A percentile compares a stretch with the other conserved stretches of the same genome.
phyloP scores from a whole-genome alignment of 1,284 basidiomycete genomes.

The Coniophora puteana region DNA sequence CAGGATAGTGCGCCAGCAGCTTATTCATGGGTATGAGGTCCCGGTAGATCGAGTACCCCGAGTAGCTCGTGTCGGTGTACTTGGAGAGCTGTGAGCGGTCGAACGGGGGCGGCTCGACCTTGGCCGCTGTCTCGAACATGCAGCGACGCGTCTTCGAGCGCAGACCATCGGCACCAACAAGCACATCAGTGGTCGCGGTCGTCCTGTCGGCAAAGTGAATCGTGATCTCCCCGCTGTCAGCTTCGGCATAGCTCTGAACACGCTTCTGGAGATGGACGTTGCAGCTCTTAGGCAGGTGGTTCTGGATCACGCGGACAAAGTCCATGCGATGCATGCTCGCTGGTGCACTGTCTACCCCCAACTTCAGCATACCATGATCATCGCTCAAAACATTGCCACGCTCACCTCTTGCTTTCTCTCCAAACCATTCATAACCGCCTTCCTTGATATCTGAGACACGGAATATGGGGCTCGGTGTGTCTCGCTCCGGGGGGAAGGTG shows the following conservation, averaged over 20 bases:
- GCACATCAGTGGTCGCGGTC: conserved; percentile 27
- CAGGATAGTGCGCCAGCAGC: conserved; percentile 21
- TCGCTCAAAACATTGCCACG: neutral
- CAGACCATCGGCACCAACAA: conserved; percentile 29
- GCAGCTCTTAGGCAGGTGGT: conserved; percentile 24
- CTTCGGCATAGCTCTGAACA: conserved; percentile 21
- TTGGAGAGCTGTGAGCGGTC: neutral
- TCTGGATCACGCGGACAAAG: conserved; percentile 26
- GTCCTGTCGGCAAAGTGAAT: conserved; percentile 31
- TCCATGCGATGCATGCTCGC: conserved; percentile 30
- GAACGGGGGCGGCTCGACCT: neutral
- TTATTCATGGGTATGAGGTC: conserved; percentile 12
- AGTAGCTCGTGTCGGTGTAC: conserved; percentile 9
- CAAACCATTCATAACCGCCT: conserved; percentile 23
- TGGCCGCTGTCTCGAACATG: conserved; percentile 16
- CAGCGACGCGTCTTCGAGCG: conserved; percentile 19
- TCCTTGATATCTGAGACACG: conserved; percentile 20
- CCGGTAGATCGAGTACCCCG: conserved; percentile 18
- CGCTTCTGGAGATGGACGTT: conserved; percentile 27
- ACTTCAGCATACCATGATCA: neutral
- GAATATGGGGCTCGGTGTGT: neutral
- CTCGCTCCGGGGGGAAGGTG: neutral
- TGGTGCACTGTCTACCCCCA: conserved; percentile 8
- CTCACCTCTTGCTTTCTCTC: conserved; percentile 10
- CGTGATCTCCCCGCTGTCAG: conserved; percentile 11